Evolutionary conservation across 148 eudicot species (phyloP).

Genomic region (Arctostaphylos glauca): DNA sequence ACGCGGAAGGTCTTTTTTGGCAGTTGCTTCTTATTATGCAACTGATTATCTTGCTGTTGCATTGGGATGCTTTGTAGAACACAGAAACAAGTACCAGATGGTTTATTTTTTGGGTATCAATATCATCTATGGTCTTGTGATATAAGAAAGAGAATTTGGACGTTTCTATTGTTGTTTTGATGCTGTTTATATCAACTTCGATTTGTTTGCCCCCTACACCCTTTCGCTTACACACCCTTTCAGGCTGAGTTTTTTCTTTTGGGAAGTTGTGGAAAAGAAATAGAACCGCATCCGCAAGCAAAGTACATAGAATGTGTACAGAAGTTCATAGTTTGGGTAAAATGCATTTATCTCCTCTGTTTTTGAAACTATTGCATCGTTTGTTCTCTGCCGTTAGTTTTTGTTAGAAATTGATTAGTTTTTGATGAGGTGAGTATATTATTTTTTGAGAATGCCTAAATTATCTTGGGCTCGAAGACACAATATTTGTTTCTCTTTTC

Average conservation of each 20-base stretch:
- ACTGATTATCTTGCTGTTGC: background rate
- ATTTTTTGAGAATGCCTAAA: too few species aligned
- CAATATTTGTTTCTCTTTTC: too few species aligned
- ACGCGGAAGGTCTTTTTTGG: background rate
- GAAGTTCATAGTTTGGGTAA: too few species aligned
- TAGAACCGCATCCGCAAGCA: too few species aligned
- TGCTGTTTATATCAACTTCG: background rate
- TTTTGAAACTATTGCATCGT: too few species aligned
- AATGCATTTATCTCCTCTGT: too few species aligned
- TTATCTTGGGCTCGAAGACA: too few species aligned
- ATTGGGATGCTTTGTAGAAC: background rate
- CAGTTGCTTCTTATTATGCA: background rate
- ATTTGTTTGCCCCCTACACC: background rate
- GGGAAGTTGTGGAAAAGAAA: too few species aligned
- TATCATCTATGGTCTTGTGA: background rate
- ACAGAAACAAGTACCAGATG: background rate
- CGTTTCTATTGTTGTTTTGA: background rate
- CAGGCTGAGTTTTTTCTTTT: background rate
- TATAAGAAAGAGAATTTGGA: background rate
- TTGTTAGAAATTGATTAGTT: too few species aligned
- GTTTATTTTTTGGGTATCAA: background rate
- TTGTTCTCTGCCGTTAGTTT: too few species aligned
- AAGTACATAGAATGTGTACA: too few species aligned
- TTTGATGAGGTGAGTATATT: too few species aligned
- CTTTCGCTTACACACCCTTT: background rate